Conservation (phyloP, 495 filamentous ascomycete species). For the Neurospora sp. region DNA sequence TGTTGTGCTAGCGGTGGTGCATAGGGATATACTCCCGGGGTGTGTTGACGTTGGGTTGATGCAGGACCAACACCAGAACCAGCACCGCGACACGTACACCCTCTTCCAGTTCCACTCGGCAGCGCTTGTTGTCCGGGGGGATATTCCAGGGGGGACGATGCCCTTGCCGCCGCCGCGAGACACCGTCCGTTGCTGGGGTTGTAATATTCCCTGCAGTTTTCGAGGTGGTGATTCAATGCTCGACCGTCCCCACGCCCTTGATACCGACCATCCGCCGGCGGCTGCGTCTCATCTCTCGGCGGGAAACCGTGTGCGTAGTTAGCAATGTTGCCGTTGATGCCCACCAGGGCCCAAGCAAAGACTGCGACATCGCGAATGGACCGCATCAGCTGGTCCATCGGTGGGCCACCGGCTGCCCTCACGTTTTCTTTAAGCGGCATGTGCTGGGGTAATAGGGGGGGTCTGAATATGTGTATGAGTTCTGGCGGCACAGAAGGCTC, state of each 20-base stretch:
- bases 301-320: conserved; percentile 53
- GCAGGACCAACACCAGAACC: background rate
- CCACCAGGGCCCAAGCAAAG: conserved; percentile 71
- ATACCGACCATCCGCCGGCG: conserved; percentile 18
- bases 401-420: conserved; percentile 39
- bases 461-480: conserved; percentile 30
- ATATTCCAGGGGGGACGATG: background rate
- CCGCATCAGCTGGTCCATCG: conserved; percentile 55
- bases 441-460: conserved; percentile 30
- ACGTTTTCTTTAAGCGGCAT: conserved; percentile 35
- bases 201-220: background rate
- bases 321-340: conserved; percentile 69
- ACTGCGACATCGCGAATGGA: conserved; percentile 76
- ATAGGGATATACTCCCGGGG: background rate
- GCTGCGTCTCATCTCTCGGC: conserved; percentile 48
- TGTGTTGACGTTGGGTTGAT: background rate
- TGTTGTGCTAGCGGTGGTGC: background rate
- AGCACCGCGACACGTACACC: background rate
- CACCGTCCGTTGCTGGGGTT: background rate
- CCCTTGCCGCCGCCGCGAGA: background rate
- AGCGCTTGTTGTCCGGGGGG: background rate
- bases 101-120: background rate
- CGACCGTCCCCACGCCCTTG: background rate
- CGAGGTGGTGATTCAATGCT: background rate
- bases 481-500: conserved; percentile 32